Percentiles rank a stretch among this genome's conserved stretches.
phyloP scores from a whole-genome alignment of 352 stramenopile genomes.

The Pythium brassicae region DNA sequence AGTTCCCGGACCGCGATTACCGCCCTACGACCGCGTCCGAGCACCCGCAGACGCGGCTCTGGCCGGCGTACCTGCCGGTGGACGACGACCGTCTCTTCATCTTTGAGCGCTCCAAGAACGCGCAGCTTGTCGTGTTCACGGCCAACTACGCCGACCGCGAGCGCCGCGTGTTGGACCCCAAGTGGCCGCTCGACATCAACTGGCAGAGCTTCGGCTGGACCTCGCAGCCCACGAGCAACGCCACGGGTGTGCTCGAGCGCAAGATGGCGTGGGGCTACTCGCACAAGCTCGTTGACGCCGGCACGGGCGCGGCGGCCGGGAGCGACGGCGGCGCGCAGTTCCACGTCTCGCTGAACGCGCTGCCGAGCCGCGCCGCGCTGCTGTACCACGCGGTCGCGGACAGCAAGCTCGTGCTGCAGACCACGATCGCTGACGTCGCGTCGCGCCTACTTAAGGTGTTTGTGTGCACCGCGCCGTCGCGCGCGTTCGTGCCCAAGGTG shows the following conservation, averaged over 20 bases:
- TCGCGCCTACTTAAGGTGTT: constrained; percentile 75
- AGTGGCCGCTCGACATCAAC: constrained; percentile 74
- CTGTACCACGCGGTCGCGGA: constrained; percentile 54
- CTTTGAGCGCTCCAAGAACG: constrained; percentile 81
- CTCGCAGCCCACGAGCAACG: constrained; percentile 52
- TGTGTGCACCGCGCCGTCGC: constrained; percentile 50
- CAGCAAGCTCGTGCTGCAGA: constrained; percentile 50
- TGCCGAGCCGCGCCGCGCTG: constrained; percentile 42
- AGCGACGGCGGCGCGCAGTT: constrained; percentile 41
- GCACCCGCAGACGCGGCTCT: constrained; percentile 59
- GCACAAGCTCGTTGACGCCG: constrained; percentile 32
- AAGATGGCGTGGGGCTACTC: constrained; percentile 66
- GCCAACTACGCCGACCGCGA: constrained; percentile 58
- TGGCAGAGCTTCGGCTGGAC: constrained; percentile 84
- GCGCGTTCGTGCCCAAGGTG: constrained; percentile 70
- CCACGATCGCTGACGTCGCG: constrained; percentile 30
- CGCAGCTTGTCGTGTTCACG: constrained; percentile 72
- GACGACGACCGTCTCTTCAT: constrained; percentile 60
- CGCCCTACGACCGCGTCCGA: constrained; percentile 46
- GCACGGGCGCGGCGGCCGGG: not conserved
- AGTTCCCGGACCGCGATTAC: constrained; percentile 75
- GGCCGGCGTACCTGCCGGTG: constrained; percentile 59
- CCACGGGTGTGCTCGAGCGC: constrained; percentile 62
- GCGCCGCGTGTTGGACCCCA: constrained; percentile 42
- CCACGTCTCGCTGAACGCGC: constrained; percentile 60